Percentiles rank a stretch among this genome's conserved stretches.
These are phyloP conservation scores for Mycena olivaceomarginata DNA, from an alignment of 768 basidiomycete genomes.

Conservation along the genomic window DNA sequence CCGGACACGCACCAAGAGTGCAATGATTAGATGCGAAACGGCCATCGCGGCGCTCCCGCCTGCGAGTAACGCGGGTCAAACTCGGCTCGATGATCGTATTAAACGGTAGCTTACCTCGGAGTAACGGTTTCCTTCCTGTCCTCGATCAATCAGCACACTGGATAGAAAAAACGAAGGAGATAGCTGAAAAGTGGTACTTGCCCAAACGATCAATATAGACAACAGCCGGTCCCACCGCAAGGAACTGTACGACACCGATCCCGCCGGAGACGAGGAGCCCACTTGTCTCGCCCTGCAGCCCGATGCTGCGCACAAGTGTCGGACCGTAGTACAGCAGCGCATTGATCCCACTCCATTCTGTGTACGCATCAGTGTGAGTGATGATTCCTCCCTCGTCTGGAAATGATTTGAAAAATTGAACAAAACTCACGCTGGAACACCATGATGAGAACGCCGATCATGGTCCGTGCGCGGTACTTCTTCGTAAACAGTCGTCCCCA, in stretches of 20 bases:
- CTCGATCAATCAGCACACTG: neutral
- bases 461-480: conserved; percentile 76
- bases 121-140: conserved; percentile 78
- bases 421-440: conserved; percentile 83
- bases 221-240: conserved; percentile 86
- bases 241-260: conserved; percentile 85
- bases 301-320: conserved; percentile 78
- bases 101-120: conserved; percentile 62
- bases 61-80: conserved; percentile 29
- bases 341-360: conserved; percentile 94
- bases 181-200: conserved; percentile 46
- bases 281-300: conserved; percentile 74
- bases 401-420: neutral
- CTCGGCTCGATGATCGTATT: neutral
- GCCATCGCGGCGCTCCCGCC: conserved; percentile 81
- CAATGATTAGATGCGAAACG: conserved; percentile 78
- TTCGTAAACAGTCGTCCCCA: conserved; percentile 77
- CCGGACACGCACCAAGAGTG: conserved; percentile 69
- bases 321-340: conserved; percentile 91
- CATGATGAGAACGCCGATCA: conserved; percentile 85
- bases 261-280: conserved; percentile 85
- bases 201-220: conserved; percentile 81
- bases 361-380: neutral
- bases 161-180: neutral
- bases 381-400: too few species aligned